Evolutionary conservation across 164 flowering plant species (phyloP).

Genomic region (Stephania cephalantha): DNA sequence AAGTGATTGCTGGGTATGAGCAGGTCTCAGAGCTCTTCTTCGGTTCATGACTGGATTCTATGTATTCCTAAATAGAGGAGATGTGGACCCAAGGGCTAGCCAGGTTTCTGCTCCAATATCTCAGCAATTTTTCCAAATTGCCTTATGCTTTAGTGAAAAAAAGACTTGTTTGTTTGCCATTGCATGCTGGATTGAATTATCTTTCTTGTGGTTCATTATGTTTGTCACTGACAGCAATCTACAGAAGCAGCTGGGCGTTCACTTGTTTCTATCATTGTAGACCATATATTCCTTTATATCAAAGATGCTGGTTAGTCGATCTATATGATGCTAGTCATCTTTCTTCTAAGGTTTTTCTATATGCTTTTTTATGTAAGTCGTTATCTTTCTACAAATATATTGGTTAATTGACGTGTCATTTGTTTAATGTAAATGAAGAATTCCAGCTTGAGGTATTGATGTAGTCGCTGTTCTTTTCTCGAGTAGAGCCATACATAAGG

Average conservation of each 20-base stretch:
- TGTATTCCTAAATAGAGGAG: slow-evolving; percentile 90
- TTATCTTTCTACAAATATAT: too few relatives aligned
- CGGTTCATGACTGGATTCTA: slow-evolving; percentile 92
- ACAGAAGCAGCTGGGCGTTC: slow-evolving; percentile 93
- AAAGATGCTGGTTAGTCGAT: slow-evolving; percentile 78
- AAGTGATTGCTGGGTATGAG: slow-evolving; percentile 12
- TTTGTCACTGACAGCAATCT: slow-evolving; percentile 41
- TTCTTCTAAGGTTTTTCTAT: neutral
- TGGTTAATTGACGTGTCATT: neutral
- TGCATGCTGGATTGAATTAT: slow-evolving; percentile 5
- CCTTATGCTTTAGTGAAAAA: too few relatives aligned
- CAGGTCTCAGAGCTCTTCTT: slow-evolving; percentile 95
- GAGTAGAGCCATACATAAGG: too few relatives aligned
- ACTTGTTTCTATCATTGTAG: slow-evolving; percentile 73
- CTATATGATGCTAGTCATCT: neutral
- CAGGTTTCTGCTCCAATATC: slow-evolving; percentile 38
- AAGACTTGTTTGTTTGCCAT: too few relatives aligned
- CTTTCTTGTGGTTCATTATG: slow-evolving; percentile 7
- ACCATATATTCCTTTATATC: slow-evolving; percentile 88
- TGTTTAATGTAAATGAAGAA: slow-evolving; percentile 44
- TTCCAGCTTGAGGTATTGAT: slow-evolving; percentile 93
- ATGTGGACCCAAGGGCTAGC: slow-evolving; percentile 69
- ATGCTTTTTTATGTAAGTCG: neutral
- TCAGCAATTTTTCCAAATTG: neutral
- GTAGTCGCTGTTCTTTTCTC: slow-evolving; percentile 91